Percentiles rank a stretch among this genome's conserved stretches.
Evolutionary conservation across 805 yeast genomes (phyloP).

Genomic region (Candida sithepensis): DNA sequence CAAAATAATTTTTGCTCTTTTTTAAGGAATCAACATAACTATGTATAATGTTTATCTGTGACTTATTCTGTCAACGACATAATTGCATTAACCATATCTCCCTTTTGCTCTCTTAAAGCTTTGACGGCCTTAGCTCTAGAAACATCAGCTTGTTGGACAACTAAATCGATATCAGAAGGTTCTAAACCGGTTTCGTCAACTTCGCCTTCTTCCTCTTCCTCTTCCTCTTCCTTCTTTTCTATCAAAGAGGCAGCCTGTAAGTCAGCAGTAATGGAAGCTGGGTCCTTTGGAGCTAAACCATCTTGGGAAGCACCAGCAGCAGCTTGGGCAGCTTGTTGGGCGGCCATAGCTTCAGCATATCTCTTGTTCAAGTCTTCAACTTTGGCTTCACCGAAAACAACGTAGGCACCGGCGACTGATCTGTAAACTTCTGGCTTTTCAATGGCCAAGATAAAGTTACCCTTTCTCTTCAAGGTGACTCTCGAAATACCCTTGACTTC

Average conservation of each 20-base stretch:
- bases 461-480: conserved; percentile 93
- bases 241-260: conserved; percentile 59
- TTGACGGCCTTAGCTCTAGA: conserved; percentile 87
- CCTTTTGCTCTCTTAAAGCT: conserved; percentile 83
- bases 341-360: conserved; percentile 79
- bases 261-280: conserved; percentile 80
- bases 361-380: conserved; percentile 90
- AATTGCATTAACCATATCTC: conserved; percentile 95
- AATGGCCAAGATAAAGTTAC: conserved; percentile 87
- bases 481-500: conserved; percentile 89
- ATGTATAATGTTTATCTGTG: background rate
- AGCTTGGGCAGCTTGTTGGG: conserved; percentile 58
- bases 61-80: conserved; percentile 55
- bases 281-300: conserved; percentile 50
- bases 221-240: conserved; percentile 35
- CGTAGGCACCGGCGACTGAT: conserved; percentile 89
- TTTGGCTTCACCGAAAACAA: conserved; percentile 97
- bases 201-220: conserved; percentile 52
- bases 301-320: conserved; percentile 38
- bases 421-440: conserved; percentile 93
- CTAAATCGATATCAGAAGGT: conserved; percentile 76
- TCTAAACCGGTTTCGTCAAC: conserved; percentile 86
- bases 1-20: background rate
- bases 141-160: conserved; percentile 87
- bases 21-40: background rate